These are phyloP conservation scores for Graphilbum ipis-grandicollis DNA, from an alignment of 2,329 filamentous ascomycete genomes.

Conservation along the genomic window DNA sequence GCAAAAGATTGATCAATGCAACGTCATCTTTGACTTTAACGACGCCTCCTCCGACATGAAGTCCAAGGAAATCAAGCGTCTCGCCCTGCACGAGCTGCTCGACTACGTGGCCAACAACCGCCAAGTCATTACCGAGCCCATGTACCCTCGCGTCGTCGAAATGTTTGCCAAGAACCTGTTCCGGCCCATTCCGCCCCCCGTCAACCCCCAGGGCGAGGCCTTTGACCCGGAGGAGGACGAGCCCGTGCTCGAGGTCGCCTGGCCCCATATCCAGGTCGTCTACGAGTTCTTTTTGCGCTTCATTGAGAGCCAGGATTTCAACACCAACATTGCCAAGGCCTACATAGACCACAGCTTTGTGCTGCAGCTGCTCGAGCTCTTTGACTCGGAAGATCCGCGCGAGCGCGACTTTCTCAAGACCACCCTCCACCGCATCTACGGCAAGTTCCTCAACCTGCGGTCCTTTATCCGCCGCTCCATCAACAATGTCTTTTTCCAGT, in stretches of 20 bases:
- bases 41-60: slow-evolving; percentile 98
- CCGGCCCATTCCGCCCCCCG: slow-evolving; percentile 86
- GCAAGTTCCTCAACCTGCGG: slow-evolving; percentile 93
- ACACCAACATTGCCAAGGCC: slow-evolving; percentile 97
- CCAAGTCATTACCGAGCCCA: slow-evolving; percentile 94
- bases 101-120: slow-evolving; percentile 98
- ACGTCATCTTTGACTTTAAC: slow-evolving; percentile 99
- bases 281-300: slow-evolving; percentile 99
- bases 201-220: slow-evolving; percentile 94
- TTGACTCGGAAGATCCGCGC: slow-evolving; percentile 92
- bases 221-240: slow-evolving; percentile 98
- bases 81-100: slow-evolving; percentile 86
- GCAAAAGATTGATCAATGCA: slow-evolving; percentile 99
- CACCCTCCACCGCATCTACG: slow-evolving; percentile 92
- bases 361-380: slow-evolving; percentile 87
- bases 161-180: slow-evolving; percentile 99
- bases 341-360: slow-evolving; percentile 99
- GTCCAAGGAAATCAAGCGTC: slow-evolving; percentile 96
- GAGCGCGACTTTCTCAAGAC: slow-evolving; percentile 98
- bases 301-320: slow-evolving; percentile 99
- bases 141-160: slow-evolving; percentile 96
- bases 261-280: slow-evolving; percentile 98
- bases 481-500: slow-evolving; percentile 99
- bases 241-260: slow-evolving; percentile 91
- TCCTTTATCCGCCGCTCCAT: slow-evolving; percentile 97